Base-by-base conservation (phyloP, 768 basidiomycete genomes). In the Naganishia kalamii region DNA sequence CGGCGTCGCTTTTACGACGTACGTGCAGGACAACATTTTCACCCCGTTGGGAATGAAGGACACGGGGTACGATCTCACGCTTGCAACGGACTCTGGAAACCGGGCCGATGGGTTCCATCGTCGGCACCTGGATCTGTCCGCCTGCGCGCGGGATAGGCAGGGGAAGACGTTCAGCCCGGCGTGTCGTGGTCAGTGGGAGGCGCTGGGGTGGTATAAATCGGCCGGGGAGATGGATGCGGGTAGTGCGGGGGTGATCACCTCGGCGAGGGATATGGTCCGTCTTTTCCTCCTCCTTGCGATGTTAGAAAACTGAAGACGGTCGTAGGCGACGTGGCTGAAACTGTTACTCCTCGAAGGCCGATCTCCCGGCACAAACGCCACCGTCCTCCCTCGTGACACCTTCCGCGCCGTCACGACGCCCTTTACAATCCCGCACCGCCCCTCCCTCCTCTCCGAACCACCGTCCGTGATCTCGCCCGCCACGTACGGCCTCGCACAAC, bases 401-500 rank as follows among this genome's bases (percentile, higher is more conserved):
- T 41, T 76, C 10, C 13, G 59, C 4, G 44, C 47, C 21, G 49
- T 64, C 21, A 60, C 62, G 1, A 66, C 59, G 1, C 65, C 64
- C 25, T 32, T n/a, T 10, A 30, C 48, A 1, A 27, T 37, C 3
- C n/a, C 48, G 10, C n/a, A 27, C 13, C n/a, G 29, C 23, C n/a
- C 10, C 13, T 25, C 27, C 13, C 12, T 25, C 25, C 29, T 25
- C 17, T n/a, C n/a, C 25, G 13, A 13, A 7, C 27, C 48, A 6
- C 12, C 12, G 27, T 7, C 63, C 15, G 62, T 64, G 7, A 27
- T 61, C 0, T 8, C 8, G 8, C 37, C 37, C 7, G n/a, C 25
- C 0, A 66, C 40, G n/a, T 78, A 78, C 63, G 77, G 75, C 13
- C 40, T 71, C 2, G 75, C 63, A 2, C 73, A 74, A 51, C 4